Evolutionary conservation across 2,329 filamentous ascomycete genomes (phyloP).

Genomic region (Ophiostoma ips): DNA sequence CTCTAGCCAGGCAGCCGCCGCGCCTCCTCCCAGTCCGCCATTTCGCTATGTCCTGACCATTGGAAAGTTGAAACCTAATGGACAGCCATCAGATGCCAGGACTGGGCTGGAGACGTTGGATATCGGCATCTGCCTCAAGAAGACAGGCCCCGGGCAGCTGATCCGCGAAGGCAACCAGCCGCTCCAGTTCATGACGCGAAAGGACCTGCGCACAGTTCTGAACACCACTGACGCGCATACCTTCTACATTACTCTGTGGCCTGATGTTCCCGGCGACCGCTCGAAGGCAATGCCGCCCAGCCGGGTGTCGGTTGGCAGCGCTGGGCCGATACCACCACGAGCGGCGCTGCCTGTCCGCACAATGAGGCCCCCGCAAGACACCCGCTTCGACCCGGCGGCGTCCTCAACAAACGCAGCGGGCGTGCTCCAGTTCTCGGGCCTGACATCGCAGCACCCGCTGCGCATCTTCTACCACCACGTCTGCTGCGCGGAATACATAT

Average conservation of each 20-base stretch:
- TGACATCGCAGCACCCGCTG: not conserved
- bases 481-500: conserved; percentile 9
- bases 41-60: conserved; percentile 8
- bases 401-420: too few relatives aligned
- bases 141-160: conserved; percentile 7
- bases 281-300: too few relatives aligned
- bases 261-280: not conserved
- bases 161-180: conserved; percentile 4
- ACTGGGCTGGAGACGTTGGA: not conserved
- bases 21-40: not conserved
- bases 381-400: not conserved
- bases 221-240: conserved; percentile 7
- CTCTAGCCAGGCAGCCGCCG: not conserved
- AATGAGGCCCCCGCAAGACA: too few relatives aligned
- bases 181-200: not conserved
- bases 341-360: too few relatives aligned
- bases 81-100: not conserved
- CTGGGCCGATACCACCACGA: too few relatives aligned
- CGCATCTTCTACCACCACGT: conserved; percentile 5
- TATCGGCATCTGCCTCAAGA: conserved; percentile 9
- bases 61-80: not conserved
- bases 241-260: conserved; percentile 6
- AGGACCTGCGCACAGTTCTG: not conserved
- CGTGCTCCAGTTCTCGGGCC: not conserved
- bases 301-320: too few relatives aligned